A percentile compares a stretch with the other conserved stretches of the same genome.
phyloP scores from a whole-genome alignment of 2,329 filamentous ascomycete genomes.

The Cordyceps fumosorosea region DNA sequence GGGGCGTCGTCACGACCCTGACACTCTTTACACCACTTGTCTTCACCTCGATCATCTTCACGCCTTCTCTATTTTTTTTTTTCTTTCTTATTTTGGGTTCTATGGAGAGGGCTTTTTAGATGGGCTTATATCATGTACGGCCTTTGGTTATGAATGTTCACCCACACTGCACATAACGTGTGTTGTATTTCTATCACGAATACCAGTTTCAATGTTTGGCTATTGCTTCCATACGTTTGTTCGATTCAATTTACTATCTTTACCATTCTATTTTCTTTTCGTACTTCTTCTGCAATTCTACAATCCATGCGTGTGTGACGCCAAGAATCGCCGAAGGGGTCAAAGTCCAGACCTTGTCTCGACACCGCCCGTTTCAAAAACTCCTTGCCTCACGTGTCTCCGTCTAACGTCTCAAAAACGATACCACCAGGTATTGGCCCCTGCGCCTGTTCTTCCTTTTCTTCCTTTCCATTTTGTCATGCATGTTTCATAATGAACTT shows the following conservation, averaged over 20 bases:
- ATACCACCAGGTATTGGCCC: no score
- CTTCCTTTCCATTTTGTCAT: no score
- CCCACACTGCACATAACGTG: not conserved
- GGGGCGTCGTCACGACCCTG: not conserved
- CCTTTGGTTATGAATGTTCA: conserved; percentile 10
- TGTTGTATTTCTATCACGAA: conserved; percentile 12
- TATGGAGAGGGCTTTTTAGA: conserved; percentile 1
- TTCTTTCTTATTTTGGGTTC: conserved; percentile 1
- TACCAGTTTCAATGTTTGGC: conserved; percentile 11
- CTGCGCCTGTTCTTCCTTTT: no score
- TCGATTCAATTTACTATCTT: not conserved
- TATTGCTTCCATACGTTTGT: conserved; percentile 7
- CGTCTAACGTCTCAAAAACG: not conserved
- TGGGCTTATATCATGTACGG: not conserved
- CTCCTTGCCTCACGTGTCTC: not conserved
- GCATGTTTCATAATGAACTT: no score
- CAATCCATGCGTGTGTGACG: not conserved
- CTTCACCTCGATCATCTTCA: not conserved
- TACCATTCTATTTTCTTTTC: not conserved
- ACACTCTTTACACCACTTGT: conserved; percentile 1
- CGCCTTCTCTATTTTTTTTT: not conserved
- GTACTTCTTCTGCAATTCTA: not conserved
- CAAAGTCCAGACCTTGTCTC: not conserved
- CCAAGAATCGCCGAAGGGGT: not conserved
- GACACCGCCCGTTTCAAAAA: not conserved